Evolutionary conservation across 192 early-diverging fungal species (phyloP).

Genomic region (Rhizoclosmatium globosum): DNA sequence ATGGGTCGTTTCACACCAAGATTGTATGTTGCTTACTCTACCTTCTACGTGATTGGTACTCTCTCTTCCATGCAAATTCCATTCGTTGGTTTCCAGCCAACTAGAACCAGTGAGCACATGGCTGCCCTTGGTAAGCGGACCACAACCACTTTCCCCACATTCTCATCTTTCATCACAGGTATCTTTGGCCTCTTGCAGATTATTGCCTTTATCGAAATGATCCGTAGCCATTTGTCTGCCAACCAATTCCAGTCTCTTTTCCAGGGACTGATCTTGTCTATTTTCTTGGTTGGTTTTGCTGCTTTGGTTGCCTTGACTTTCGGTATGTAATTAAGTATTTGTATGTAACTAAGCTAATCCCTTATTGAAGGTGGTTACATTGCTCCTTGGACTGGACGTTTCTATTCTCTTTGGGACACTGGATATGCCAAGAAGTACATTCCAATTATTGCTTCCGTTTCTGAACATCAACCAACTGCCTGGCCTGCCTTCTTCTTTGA

Average conservation of each 20-base stretch:
- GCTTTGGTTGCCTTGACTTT: slow-evolving; percentile 80
- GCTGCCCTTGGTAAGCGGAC: slow-evolving; percentile 82
- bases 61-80: slow-evolving; percentile 98
- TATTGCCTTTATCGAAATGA: slow-evolving; percentile 87
- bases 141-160: background rate
- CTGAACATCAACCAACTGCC: slow-evolving; percentile 99
- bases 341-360: background rate
- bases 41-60: slow-evolving; percentile 97
- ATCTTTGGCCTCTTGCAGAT: slow-evolving; percentile 97
- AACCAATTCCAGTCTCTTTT: slow-evolving; percentile 89
- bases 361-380: slow-evolving; percentile 73
- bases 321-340: slow-evolving; percentile 17
- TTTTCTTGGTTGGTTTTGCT: slow-evolving; percentile 64
- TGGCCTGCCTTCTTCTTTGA: slow-evolving; percentile 99
- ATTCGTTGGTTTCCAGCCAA: slow-evolving; percentile 99
- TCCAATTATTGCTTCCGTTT: slow-evolving; percentile 99
- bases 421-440: slow-evolving; percentile 99
- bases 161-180: slow-evolving; percentile 52
- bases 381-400: slow-evolving; percentile 98
- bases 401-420: slow-evolving; percentile 99
- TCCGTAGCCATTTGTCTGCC: slow-evolving; percentile 79
- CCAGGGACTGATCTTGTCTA: slow-evolving; percentile 65
- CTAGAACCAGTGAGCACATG: slow-evolving; percentile 98
- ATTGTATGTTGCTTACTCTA: slow-evolving; percentile 96
- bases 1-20: slow-evolving; percentile 97